Evolutionary conservation across 768 basidiomycete species (phyloP).

Genomic region (Collybiopsis confluens): DNA sequence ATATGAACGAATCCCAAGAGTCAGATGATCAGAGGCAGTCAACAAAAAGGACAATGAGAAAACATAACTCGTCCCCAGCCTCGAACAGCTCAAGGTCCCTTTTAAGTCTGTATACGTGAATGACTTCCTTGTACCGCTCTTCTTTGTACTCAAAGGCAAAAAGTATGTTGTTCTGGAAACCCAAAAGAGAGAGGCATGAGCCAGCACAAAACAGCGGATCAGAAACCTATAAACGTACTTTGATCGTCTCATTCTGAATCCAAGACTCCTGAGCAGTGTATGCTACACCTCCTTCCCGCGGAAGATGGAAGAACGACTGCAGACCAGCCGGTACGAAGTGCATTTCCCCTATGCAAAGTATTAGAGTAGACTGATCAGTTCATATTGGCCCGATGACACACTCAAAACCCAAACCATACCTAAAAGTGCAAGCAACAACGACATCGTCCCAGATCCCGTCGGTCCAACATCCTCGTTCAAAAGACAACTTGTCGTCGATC

Average conservation of each 20-base stretch:
- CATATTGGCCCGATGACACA: too few relatives aligned
- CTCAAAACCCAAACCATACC: too few relatives aligned
- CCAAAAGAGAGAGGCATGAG: neutral
- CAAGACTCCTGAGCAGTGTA: constrained; percentile 85
- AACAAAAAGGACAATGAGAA: too few relatives aligned
- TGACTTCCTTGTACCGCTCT: constrained; percentile 70
- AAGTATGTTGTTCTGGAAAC: constrained; percentile 56
- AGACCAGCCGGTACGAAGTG: constrained; percentile 49
- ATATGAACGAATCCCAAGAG: too few relatives aligned
- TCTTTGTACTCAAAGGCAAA: constrained; percentile 77
- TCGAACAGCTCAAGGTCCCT: constrained; percentile 66
- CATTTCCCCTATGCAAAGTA: constrained; percentile 44
- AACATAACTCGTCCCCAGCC: constrained; percentile 54
- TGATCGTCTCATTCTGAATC: constrained; percentile 78
- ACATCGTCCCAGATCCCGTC: constrained; percentile 35
- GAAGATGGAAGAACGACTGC: constrained; percentile 65
- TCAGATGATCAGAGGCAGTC: too few relatives aligned
- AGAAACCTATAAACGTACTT: constrained; percentile 25
- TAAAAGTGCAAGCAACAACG: constrained; percentile 41
- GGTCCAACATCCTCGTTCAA: constrained; percentile 34
- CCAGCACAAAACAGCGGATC: too few relatives aligned
- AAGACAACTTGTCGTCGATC: constrained; percentile 34
- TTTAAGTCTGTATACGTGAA: constrained; percentile 73
- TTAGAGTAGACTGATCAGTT: too few relatives aligned
- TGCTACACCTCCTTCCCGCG: constrained; percentile 64